Evolutionary conservation across 306 rosid genomes (phyloP), one percentile per base, ranked within the genome.

Genomic region (Sicyos baderoa): DNA sequence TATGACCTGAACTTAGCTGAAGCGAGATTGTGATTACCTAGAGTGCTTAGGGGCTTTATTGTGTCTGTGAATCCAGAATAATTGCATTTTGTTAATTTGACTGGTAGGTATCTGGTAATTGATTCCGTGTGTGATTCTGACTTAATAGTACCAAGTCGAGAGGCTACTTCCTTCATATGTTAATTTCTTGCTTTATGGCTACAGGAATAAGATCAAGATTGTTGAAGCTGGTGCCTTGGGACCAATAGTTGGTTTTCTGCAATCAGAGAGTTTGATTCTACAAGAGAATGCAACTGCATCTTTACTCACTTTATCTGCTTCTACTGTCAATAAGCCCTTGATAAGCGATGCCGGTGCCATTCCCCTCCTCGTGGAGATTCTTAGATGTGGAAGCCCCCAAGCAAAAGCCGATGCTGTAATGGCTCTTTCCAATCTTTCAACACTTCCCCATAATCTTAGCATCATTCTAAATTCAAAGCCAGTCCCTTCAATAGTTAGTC

Each of bases 401-500:
- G 97, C 96, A 35, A 88, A 80, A 79, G 88, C 90, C 19, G 99
- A 93, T 75, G 86, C 99, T 47, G 90, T 88, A 22, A 93, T 85
- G 99, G 97, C 97, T 71, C 99, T 93, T 54, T 86, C 99, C 73
- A 93, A 93, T 79, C 88, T 93, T 72, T 88, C 99, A 55, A 85
- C 97, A 15, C 77, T 78, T 71, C 79, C 88, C 1, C 18, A 65
- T 44, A 93, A 83, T 75, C 96, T 88, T 70, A 64, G 53, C 35
- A 51, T 77, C 79, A 84, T 93, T 72, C 88, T 84, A 2, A 77
- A 83, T 79, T 76, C 90, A 69, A 76, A 84, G 22, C 97, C 96
- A 23, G 75, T 88, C 79, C 90, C 95, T 18, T 79, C 61, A 23
- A 85, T 93, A 35, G 84, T 88, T 55, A 67, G 60, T 60, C 58